phyloP scores from a whole-genome alignment of 495 filamentous ascomycete genomes.

The Penicillium robsamsonii region DNA sequence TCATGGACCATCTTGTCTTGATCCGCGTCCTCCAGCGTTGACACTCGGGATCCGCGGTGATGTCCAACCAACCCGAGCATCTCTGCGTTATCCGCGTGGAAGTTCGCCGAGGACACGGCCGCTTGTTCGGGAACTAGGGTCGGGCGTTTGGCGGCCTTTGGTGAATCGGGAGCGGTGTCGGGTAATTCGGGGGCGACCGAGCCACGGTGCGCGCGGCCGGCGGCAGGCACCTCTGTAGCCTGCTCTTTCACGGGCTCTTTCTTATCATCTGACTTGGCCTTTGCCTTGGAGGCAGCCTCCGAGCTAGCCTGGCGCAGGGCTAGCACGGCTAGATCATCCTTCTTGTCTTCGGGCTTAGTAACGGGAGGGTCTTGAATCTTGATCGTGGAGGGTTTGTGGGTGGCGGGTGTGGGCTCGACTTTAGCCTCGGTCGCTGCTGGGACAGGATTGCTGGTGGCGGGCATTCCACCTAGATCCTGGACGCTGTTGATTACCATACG shows the following conservation, averaged over 20 bases:
- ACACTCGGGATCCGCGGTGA: slow-evolving; percentile 46
- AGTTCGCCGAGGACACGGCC: slow-evolving; percentile 44
- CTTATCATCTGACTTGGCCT: slow-evolving; percentile 30
- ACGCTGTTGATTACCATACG: slow-evolving; percentile 69
- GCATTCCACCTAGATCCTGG: slow-evolving; percentile 37
- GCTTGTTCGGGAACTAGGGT: slow-evolving; percentile 41
- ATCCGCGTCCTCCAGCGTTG: slow-evolving; percentile 35
- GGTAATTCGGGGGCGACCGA: slow-evolving; percentile 38
- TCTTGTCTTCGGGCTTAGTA: slow-evolving; percentile 31
- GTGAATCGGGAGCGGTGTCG: slow-evolving; percentile 32
- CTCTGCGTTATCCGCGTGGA: slow-evolving; percentile 44
- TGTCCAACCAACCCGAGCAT: slow-evolving; percentile 40
- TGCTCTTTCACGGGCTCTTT: slow-evolving; percentile 13
- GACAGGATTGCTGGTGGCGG: slow-evolving; percentile 48
- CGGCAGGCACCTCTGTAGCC: slow-evolving; percentile 8
- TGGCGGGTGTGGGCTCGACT: slow-evolving; percentile 30
- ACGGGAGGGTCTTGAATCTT: slow-evolving; percentile 43
- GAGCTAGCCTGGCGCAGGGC: slow-evolving; percentile 64
- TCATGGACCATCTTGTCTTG: slow-evolving; percentile 39
- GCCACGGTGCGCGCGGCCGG: slow-evolving; percentile 16
- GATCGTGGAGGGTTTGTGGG: slow-evolving; percentile 40
- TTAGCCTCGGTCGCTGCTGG: slow-evolving; percentile 27
- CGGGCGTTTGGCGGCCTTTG: slow-evolving; percentile 32
- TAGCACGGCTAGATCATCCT: slow-evolving; percentile 43
- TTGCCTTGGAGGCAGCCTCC: slow-evolving; percentile 66